Base-by-base conservation (phyloP, 768 basidiomycete species). In the Lactarius akahatsu region DNA sequence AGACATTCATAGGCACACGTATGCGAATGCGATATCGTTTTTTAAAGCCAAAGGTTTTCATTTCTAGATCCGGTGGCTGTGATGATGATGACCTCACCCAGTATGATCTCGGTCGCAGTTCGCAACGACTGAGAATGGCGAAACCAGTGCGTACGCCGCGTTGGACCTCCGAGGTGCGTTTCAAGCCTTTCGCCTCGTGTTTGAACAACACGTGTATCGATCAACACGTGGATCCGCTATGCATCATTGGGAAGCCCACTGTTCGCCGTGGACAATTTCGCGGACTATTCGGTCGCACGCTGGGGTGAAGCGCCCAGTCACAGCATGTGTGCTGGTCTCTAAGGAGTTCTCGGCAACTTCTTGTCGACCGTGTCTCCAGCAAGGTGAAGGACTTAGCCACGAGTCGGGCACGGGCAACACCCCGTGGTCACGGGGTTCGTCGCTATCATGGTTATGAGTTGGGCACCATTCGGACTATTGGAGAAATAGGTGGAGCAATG, bases 201-300 rank as follows among this genome's bases (percentile, higher is more conserved):
- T 15, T 11, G 50, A 3, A 23, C 26, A 4, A 26, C 26, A 52
- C 50, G 50, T 52, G 50, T 52, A 52, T 52, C 50, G 50, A 52
- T 52, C 26, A 13, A 26, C 26, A 7, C 47, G 23, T 11, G 10
- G 26, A 23, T 13, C 47, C 18, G 1, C 28, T 73, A 77, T 80
- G 76, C 54, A 66, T 84, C 56, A 80, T 83, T 59, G 65, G 82
- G 80, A 79, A 74, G 74, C 61, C 68, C 75, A 18, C 68, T 73
- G 5, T 81, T 79, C 71, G 68, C 73, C 3, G 78, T 73, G 0
- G 80, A 81, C 62, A 72, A 83, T 58, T 62, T 81, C 58, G 70
- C 74, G 4, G 83, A 84, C 63, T 82, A 84, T 64, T 59, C 82
- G 57, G 41, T 83, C 41, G 82, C 81, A 71, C 81, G 81, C 8